Evolutionary conservation across 2,329 filamentous ascomycete species (phyloP).

Genomic region (Talaromyces sp.): DNA sequence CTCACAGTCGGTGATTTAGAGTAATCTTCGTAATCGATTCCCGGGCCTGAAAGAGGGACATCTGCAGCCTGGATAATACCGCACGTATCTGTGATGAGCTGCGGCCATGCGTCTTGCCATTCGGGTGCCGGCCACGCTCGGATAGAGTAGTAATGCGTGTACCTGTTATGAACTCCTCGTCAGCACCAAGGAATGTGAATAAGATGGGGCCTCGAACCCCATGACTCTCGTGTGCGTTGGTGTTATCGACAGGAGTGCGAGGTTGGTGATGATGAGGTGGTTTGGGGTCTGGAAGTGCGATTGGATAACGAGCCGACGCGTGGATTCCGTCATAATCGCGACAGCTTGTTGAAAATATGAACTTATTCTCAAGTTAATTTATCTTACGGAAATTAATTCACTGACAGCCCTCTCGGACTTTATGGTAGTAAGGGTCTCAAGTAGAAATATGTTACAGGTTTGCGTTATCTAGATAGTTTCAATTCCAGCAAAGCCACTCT

Average conservation of each 20-base stretch:
- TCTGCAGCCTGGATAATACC: neutral
- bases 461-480: neutral
- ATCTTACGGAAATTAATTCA: too few species aligned
- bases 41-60: neutral
- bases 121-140: neutral
- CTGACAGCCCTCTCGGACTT: too few species aligned
- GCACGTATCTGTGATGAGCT: neutral
- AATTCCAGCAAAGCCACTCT: neutral
- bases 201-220: neutral
- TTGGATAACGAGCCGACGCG: neutral
- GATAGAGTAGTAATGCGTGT: constrained; percentile 2
- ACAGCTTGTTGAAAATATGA: neutral
- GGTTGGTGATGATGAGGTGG: neutral
- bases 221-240: neutral
- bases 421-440: too few species aligned
- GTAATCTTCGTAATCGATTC: neutral
- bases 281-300: neutral
- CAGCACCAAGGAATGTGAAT: neutral
- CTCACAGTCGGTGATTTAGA: neutral
- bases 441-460: neutral
- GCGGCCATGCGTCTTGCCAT: constrained; percentile 2
- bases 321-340: neutral
- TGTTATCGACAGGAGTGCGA: neutral
- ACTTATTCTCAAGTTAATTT: neutral
- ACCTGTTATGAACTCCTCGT: neutral